Conservation (phyloP, 2,329 filamentous ascomycete genomes). For the Nothophoma quercina region DNA sequence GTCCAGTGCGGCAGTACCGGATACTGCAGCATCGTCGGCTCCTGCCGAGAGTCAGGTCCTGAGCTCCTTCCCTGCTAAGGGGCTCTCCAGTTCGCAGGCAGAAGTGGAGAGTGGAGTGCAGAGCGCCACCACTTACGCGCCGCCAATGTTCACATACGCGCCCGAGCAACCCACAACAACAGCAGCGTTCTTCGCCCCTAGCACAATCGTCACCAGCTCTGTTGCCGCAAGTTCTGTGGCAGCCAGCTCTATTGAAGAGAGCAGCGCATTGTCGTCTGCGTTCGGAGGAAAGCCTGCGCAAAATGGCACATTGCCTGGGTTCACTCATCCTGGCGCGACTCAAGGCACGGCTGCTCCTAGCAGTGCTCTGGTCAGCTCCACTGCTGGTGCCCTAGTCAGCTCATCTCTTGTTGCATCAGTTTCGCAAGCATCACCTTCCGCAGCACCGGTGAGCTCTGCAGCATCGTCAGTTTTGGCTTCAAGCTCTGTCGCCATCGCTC, state of each 20-base stretch:
- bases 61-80: conserved; percentile 11
- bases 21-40: conserved; percentile 7
- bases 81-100: conserved; percentile 22
- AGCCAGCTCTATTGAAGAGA: not conserved
- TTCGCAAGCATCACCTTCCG: conserved; percentile 2
- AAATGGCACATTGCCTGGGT: conserved; percentile 33
- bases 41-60: conserved; percentile 14
- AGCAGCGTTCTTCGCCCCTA: conserved; percentile 9
- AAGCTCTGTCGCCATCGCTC: conserved; percentile 5
- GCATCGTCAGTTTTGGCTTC: not conserved
- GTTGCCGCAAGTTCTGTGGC: not conserved
- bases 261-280: not conserved
- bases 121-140: conserved; percentile 22
- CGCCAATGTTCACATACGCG: conserved; percentile 36
- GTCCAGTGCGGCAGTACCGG: conserved; percentile 20
- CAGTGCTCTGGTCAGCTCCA: not conserved
- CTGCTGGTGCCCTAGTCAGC: not conserved
- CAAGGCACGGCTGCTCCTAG: conserved; percentile 7
- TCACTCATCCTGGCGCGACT: conserved; percentile 24
- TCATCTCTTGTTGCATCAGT: conserved; percentile 9
- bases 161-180: conserved; percentile 28
- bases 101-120: conserved; percentile 23
- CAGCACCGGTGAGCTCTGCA: conserved; percentile 3
- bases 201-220: conserved; percentile 11
- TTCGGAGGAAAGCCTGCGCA: conserved; percentile 12